Percentiles rank a stretch among this genome's conserved stretches.
Conservation (phyloP, 2,329 filamentous ascomycete species). For the Sporothrix globosa region DNA sequence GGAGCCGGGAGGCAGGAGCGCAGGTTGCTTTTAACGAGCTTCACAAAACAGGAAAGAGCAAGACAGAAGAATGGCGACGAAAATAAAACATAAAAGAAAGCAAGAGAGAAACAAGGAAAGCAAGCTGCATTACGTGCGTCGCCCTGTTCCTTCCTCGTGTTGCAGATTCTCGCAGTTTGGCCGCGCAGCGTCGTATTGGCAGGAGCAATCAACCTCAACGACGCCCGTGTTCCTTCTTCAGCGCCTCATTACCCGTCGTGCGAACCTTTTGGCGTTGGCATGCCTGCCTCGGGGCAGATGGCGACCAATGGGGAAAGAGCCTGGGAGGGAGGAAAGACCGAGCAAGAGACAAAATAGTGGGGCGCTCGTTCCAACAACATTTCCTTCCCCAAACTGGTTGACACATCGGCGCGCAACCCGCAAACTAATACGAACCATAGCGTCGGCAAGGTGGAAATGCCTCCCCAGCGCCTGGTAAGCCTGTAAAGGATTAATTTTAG, state of each 20-base stretch:
- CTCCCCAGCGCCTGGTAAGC: background rate
- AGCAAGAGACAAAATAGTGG: conserved; percentile 2
- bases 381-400: background rate
- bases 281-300: background rate
- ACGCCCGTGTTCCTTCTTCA: conserved; percentile 25
- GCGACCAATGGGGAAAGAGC: conserved; percentile 20
- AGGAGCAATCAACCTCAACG: conserved; percentile 16
- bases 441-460: background rate
- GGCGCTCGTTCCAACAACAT: conserved; percentile 1
- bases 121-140: background rate
- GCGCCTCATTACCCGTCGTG: conserved; percentile 7
- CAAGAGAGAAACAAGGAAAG: background rate
- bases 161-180: conserved; percentile 12
- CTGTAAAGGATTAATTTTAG: conserved; percentile 19
- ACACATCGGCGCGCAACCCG: background rate
- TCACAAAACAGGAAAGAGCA: background rate
- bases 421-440: conserved; percentile 4
- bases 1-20: background rate
- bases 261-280: background rate
- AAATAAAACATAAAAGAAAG: background rate
- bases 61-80: background rate
- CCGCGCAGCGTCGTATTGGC: conserved; percentile 24
- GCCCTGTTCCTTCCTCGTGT: conserved; percentile 10
- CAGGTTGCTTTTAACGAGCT: background rate
- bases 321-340: background rate